phyloP scores from a whole-genome alignment of 345 rosid species.

The Bruguiera parviflora region DNA sequence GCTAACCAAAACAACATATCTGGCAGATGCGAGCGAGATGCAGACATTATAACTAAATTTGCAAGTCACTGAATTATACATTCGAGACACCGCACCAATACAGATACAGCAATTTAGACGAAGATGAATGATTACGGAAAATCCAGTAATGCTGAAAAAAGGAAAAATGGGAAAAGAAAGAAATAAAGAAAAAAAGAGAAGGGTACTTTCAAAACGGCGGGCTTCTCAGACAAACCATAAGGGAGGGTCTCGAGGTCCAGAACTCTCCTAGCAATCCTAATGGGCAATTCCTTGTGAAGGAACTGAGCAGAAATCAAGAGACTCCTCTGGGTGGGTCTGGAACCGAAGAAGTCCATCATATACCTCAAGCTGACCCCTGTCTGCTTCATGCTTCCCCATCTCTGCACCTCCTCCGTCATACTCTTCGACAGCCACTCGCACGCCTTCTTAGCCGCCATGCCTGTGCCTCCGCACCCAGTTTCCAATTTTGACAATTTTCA shows the following conservation, averaged over 20 bases:
- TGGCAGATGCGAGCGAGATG: neutral
- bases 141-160: neutral
- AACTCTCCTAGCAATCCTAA: constrained; percentile 77
- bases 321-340: constrained; percentile 57
- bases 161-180: neutral
- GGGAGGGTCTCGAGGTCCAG: constrained; percentile 80
- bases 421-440: constrained; percentile 53
- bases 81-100: neutral
- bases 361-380: constrained; percentile 84
- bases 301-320: constrained; percentile 80
- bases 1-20: neutral
- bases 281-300: constrained; percentile 84
- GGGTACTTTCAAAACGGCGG: constrained; percentile 70
- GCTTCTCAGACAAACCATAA: constrained; percentile 72
- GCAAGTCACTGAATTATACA: too few species aligned
- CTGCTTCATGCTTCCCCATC: constrained; percentile 92
- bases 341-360: constrained; percentile 90
- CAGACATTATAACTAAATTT: neutral
- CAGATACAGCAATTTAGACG: neutral
- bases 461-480: neutral
- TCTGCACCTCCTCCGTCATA: constrained; percentile 62
- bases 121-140: neutral
- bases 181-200: too few species aligned
- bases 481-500: too few species aligned
- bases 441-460: constrained; percentile 74